These are phyloP conservation scores for Prototheca stagnorum DNA, from an alignment of 163 green algal species.

Conservation along the genomic window DNA sequence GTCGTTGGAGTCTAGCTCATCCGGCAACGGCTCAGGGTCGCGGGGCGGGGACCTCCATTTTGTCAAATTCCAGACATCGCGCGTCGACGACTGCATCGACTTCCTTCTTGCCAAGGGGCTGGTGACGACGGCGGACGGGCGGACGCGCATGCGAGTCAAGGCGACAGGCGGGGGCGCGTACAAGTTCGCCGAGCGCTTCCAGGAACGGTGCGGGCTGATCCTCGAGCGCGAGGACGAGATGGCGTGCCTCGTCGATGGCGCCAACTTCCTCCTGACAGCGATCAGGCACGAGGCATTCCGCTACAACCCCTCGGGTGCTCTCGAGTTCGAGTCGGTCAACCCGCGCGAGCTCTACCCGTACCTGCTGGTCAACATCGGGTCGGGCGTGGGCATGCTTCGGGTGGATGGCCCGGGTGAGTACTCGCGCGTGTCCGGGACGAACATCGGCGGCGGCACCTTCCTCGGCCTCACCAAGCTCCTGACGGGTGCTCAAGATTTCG, in stretches of 20 bases:
- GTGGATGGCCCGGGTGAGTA: conserved; percentile 57
- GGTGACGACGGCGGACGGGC: conserved; percentile 35
- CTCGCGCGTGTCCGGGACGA: conserved; percentile 74
- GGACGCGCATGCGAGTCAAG: conserved; percentile 43
- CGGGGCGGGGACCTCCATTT: conserved; percentile 79
- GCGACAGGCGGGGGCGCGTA: conserved; percentile 76
- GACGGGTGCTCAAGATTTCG: conserved; percentile 74
- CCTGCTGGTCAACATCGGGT: conserved; percentile 96
- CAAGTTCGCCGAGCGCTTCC: conserved; percentile 64
- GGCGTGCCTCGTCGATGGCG: conserved; percentile 72
- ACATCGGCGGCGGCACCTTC: conserved; percentile 90
- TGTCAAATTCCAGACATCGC: conserved; percentile 91
- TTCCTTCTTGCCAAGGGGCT: conserved; percentile 92
- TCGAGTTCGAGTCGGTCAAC: conserved; percentile 28
- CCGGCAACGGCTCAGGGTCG: background rate
- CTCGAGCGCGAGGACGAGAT: conserved; percentile 93
- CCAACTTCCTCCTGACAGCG: conserved; percentile 89
- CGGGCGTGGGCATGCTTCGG: conserved; percentile 78
- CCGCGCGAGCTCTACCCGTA: conserved; percentile 72
- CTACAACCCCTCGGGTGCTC: conserved; percentile 42
- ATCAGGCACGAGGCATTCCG: conserved; percentile 90
- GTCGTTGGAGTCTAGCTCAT: background rate
- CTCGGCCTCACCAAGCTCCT: conserved; percentile 89
- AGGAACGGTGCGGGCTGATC: conserved; percentile 66
- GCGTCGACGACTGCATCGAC: conserved; percentile 68